Conservation (phyloP, 768 basidiomycete species). For the Stropharia rugosoannulata region DNA sequence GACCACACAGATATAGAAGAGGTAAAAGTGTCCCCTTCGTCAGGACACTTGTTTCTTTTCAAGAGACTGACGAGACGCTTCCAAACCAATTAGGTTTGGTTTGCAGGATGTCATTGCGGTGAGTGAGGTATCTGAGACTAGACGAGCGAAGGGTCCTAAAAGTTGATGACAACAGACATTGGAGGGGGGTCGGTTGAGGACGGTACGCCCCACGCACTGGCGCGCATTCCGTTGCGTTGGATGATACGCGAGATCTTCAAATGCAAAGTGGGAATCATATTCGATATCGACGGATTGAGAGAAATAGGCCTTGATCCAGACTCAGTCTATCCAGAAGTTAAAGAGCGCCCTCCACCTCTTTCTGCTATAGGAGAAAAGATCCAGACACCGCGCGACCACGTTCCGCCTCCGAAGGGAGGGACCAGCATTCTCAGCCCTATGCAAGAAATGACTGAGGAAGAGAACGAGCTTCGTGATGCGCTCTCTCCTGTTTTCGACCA, state of each 20-base stretch:
- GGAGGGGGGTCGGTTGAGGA: constrained; percentile 57
- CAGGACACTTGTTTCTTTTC: constrained; percentile 16
- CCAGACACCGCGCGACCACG: constrained; percentile 17
- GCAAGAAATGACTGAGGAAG: constrained; percentile 34
- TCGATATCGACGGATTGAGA: constrained; percentile 42
- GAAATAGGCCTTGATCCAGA: constrained; percentile 36
- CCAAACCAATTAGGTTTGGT: constrained; percentile 23
- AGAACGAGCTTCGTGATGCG: constrained; percentile 50
- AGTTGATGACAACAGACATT: constrained; percentile 35
- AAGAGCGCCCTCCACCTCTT: constrained; percentile 40
- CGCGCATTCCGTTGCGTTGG: constrained; percentile 59
- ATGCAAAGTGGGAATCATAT: constrained; percentile 57
- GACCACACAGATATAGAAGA: constrained; percentile 43
- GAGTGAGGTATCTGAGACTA: constrained; percentile 5
- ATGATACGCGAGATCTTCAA: constrained; percentile 71
- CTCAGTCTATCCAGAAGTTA: constrained; percentile 34
- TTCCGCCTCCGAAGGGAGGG: constrained; percentile 3
- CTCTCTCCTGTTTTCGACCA: constrained; percentile 47
- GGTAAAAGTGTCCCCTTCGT: not conserved
- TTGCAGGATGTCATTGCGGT: constrained; percentile 47
- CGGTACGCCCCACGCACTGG: constrained; percentile 36
- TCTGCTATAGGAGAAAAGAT: constrained; percentile 27
- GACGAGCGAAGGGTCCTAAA: not conserved
- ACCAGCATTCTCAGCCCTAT: not conserved
- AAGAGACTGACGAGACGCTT: not conserved